Percentiles rank a stretch among this genome's conserved stretches.
Evolutionary conservation across 2,329 filamentous ascomycete genomes (phyloP).

Genomic region (Xylariales sp.): DNA sequence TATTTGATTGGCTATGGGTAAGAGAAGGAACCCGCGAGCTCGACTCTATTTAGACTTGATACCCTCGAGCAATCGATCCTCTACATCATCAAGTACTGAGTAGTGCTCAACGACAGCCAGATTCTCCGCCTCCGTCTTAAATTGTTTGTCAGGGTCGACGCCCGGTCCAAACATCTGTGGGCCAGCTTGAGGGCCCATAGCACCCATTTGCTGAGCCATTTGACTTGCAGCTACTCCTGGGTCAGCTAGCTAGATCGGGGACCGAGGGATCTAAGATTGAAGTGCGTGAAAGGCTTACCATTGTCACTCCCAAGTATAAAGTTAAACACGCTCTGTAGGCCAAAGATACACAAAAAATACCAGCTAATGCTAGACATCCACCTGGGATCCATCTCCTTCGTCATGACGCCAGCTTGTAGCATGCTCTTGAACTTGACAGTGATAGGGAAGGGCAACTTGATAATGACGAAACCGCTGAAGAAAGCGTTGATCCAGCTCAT

Average conservation of each 20-base stretch:
- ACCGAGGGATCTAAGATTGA: too few species aligned
- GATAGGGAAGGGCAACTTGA: slow-evolving; percentile 97
- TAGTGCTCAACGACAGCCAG: slow-evolving; percentile 94
- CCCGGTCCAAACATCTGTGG: slow-evolving; percentile 87
- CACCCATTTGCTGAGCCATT: slow-evolving; percentile 85
- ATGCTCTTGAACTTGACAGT: slow-evolving; percentile 99
- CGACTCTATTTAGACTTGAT: slow-evolving; percentile 54
- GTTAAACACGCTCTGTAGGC: slow-evolving; percentile 95
- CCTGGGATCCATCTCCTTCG: slow-evolving; percentile 93
- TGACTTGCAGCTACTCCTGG: slow-evolving; percentile 81
- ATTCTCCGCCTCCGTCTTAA: slow-evolving; percentile 92
- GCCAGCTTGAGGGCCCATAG: slow-evolving; percentile 74
- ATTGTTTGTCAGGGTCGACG: slow-evolving; percentile 95
- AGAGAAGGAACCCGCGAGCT: slow-evolving; percentile 13
- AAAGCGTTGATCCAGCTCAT: slow-evolving; percentile 99
- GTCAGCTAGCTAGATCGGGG: slow-evolving; percentile 45
- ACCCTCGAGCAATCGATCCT: slow-evolving; percentile 79
- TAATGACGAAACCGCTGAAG: slow-evolving; percentile 97
- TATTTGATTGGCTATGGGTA: slow-evolving; percentile 29
- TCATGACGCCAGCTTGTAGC: slow-evolving; percentile 96
- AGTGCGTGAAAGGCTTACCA: slow-evolving; percentile 65
- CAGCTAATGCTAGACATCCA: slow-evolving; percentile 99
- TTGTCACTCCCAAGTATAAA: slow-evolving; percentile 97
- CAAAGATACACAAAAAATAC: slow-evolving; percentile 98
- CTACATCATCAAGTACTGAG: slow-evolving; percentile 88